Conservation (phyloP, 805 yeast genomes). For the Nakazawaea ishiwadae region DNA sequence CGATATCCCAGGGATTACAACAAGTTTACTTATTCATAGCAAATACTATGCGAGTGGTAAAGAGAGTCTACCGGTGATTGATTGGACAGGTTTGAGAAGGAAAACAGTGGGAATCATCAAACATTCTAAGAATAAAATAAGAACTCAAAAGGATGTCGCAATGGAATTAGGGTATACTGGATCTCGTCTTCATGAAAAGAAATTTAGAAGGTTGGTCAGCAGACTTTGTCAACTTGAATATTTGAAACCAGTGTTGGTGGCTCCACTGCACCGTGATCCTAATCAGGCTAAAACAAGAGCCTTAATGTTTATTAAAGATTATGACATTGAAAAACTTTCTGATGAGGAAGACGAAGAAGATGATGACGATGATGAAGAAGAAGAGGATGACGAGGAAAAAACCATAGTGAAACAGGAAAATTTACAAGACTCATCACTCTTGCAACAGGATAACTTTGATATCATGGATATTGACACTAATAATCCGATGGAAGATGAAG, state of each 20-base stretch:
- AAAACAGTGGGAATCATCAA: conserved; percentile 46
- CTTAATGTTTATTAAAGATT: conserved; percentile 37
- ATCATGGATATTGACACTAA: not conserved
- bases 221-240: conserved; percentile 40
- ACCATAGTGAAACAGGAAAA: conserved; percentile 8
- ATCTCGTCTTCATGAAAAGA: conserved; percentile 27
- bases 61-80: conserved; percentile 9
- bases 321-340: conserved; percentile 20
- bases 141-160: conserved; percentile 58
- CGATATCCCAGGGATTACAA: conserved; percentile 41
- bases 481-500: conserved; percentile 20
- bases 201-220: conserved; percentile 38
- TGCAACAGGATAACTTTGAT: not conserved
- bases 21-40: conserved; percentile 48
- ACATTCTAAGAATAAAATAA: conserved; percentile 53
- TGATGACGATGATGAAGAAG: conserved; percentile 24
- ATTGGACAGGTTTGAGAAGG: conserved; percentile 17
- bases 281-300: conserved; percentile 42
- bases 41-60: conserved; percentile 28
- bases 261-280: conserved; percentile 13
- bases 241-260: conserved; percentile 48
- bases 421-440: too few species aligned
- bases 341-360: conserved; percentile 22
- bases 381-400: conserved; percentile 24
- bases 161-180: conserved; percentile 49